Base-by-base conservation (phyloP, 441 rosid species). In the Flueggea neowawraea region DNA sequence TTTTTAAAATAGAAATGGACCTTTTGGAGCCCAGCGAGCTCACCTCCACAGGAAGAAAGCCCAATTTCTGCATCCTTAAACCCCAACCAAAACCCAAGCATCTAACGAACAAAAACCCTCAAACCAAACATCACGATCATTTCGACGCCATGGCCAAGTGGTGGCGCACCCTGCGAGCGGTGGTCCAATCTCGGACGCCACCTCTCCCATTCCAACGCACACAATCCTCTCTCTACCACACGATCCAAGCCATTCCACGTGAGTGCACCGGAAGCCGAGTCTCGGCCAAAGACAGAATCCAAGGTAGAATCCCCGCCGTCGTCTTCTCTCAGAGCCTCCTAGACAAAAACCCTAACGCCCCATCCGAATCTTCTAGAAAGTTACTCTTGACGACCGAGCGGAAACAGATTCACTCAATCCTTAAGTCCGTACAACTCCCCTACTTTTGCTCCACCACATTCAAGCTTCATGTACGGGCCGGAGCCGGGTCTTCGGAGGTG, bases 261-360 rank as follows among this genome's bases (percentile, higher is more conserved):
- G 95, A 94, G 58, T 74, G 60, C 57, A 77, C 81, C 2, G 99
- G 99, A 0, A 82, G 78, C 49, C 67, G 88, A 64, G 78, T 89
- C 59, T 71, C 97, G 10, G 65, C 76, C 31, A 75, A 84, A n/a
- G 99, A 90, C 43, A 76, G 99, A 56, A 70, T 69, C 48, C 95
- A 84, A 69, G 97, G 99, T 7, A 84, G 90, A 64, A 86, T 94
- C 52, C 99, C 96, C 3, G 90, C 97, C 36, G 97, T 90, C 16
- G 96, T 94, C 60, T 85, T 94, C 68, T 57, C 85, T 1, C 99
- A 82, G 56, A 48, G 68, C 48, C 71, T 90, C 31, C 85, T 87
- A 8, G 82, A 78, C 0, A 78, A 80, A 4, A 69, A 72, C 10
- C 77, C 86, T 11, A 31, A 53, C 28, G 64, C 69, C 45, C 72